phyloP scores from a whole-genome alignment of 345 rosid genomes.

The Combretum micranthum region DNA sequence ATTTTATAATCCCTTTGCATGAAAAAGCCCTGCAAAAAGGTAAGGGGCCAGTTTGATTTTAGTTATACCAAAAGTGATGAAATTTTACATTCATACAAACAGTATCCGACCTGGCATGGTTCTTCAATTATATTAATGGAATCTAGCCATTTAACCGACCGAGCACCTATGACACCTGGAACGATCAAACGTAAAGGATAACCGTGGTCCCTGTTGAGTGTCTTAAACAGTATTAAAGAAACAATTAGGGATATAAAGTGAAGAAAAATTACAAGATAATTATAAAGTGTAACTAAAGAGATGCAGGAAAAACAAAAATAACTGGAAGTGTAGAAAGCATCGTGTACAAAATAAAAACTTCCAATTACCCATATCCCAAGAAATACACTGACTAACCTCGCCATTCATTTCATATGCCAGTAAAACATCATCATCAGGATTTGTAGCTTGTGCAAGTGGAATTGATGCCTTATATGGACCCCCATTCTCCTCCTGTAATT shows the following conservation, averaged over 20 bases:
- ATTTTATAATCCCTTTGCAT: slow-evolving; percentile 97
- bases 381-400: slow-evolving; percentile 43
- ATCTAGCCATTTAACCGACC: slow-evolving; percentile 98
- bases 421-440: slow-evolving; percentile 85
- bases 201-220: slow-evolving; percentile 92
- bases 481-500: slow-evolving; percentile 86
- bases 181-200: slow-evolving; percentile 82
- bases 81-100: too few relatives aligned
- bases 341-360: not conserved
- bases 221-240: slow-evolving; percentile 29
- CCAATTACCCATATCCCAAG: not conserved
- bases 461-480: slow-evolving; percentile 97
- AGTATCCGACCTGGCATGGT: slow-evolving; percentile 63
- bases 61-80: too few relatives aligned
- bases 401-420: slow-evolving; percentile 99
- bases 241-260: not conserved
- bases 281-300: not conserved
- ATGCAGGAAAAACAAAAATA: not conserved
- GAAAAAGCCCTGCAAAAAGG: slow-evolving; percentile 69
- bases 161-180: slow-evolving; percentile 97
- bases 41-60: not conserved
- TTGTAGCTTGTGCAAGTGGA: slow-evolving; percentile 81
- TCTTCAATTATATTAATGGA: slow-evolving; percentile 70
- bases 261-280: not conserved
- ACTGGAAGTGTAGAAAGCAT: not conserved